phyloP scores from a whole-genome alignment of 169 alveolate species.

The Plasmodium gonderi region DNA sequence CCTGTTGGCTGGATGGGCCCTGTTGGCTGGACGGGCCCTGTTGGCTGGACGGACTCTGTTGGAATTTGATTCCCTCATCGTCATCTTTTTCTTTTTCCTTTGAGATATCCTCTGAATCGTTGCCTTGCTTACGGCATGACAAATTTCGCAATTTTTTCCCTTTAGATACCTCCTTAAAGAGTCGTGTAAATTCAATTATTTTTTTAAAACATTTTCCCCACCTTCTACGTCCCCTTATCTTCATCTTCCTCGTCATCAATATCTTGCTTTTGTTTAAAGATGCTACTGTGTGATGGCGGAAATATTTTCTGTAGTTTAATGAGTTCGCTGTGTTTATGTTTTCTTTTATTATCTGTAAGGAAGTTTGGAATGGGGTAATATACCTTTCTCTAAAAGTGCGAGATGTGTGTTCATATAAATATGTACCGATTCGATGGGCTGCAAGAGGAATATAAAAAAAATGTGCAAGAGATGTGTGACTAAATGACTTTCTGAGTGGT shows the following conservation, averaged over 20 bases:
- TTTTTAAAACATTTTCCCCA: neutral
- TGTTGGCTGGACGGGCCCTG: too few species aligned
- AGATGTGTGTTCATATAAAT: neutral
- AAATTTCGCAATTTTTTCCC: neutral
- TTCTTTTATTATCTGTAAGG: neutral
- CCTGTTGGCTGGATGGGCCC: too few species aligned
- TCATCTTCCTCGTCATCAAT: neutral
- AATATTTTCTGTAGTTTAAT: neutral
- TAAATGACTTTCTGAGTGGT: neutral
- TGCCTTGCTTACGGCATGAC: neutral
- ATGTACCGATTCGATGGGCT: neutral
- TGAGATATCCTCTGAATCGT: neutral
- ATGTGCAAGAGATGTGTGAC: neutral
- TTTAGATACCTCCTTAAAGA: constrained; percentile 10
- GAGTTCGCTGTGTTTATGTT: neutral
- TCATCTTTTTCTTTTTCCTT: neutral
- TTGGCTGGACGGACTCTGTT: neutral
- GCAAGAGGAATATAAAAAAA: too few species aligned
- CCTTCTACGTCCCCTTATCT: neutral
- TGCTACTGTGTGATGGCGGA: neutral
- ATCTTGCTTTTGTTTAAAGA: neutral
- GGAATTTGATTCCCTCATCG: neutral
- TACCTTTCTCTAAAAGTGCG: neutral
- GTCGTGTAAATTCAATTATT: neutral
- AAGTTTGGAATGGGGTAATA: neutral